Evolutionary conservation across 257 asterid species (phyloP), one percentile per base, ranked within the genome.

Genomic region (Forsythia suspensa): DNA sequence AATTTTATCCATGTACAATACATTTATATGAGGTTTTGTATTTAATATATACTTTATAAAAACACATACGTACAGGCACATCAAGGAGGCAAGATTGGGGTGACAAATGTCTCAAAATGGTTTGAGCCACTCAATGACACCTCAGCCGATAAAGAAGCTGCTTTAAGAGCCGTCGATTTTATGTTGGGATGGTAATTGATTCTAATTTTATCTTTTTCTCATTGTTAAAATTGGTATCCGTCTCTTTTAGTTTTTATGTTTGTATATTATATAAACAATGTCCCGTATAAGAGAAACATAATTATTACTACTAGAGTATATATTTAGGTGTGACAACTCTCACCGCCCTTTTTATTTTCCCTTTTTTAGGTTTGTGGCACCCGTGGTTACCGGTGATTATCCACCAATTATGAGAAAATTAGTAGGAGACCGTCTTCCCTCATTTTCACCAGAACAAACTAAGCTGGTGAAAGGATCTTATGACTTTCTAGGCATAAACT

Each of bases 401-500:
- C 88, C 84, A 1, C 7, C 70, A 57, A 72, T 0, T 4, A 84
- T 86, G 87, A 4, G 29, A 0, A n/a, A 77, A 0, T 18, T 1
- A 2, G 84, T 83, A 2, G 44, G 66, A 0, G 83, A 68, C 13
- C 74, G 73, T 40, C 78, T 84, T 34, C 46, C 57, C 0, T 15
- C n/a, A 29, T 84, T 84, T 9, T 24, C 80, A 57, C 20, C 5
- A 1, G 0, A 10, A 0, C 82, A 81, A 41, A 6, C 16, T 4
- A 11, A 41, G 0, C 4, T 34, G 72, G 29, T 81, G 41, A 48
- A 39, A 65, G 77, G 74, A 10, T 61, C 85, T 5, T 18, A 61
- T 7, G 87, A 84, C 65, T 81, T 59, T 55, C n/a, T 84, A 7
- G 87, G 87, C 6, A 24, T 84, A 16, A 84, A 84, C 29, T 84